A percentile compares a stretch with the other conserved stretches of the same genome.
Conservation (phyloP, 2,329 filamentous ascomycete species). For the Metarhizium humberi region DNA sequence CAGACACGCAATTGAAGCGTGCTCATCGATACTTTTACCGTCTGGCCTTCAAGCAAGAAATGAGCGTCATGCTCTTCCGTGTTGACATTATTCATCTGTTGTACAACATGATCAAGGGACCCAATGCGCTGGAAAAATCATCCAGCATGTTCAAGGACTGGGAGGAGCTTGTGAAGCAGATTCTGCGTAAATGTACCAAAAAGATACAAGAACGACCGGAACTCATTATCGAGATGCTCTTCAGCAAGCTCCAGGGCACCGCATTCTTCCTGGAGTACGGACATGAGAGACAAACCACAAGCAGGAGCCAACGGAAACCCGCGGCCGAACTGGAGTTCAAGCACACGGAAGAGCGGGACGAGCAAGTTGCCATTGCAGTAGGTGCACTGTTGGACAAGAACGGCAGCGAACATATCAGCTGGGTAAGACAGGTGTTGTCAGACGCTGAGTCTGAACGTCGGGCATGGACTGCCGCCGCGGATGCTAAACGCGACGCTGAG, state of each 20-base stretch:
- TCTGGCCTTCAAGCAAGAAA: slow-evolving; percentile 88
- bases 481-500: slow-evolving; percentile 39
- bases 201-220: slow-evolving; percentile 81
- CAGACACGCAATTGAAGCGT: slow-evolving; percentile 73
- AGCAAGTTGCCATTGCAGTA: slow-evolving; percentile 72
- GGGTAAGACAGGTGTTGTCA: slow-evolving; percentile 66
- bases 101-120: slow-evolving; percentile 85
- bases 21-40: slow-evolving; percentile 92
- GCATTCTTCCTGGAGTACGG: slow-evolving; percentile 86
- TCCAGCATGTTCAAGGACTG: slow-evolving; percentile 72
- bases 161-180: slow-evolving; percentile 79
- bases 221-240: slow-evolving; percentile 82
- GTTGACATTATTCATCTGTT: slow-evolving; percentile 86
- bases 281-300: slow-evolving; percentile 72
- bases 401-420: slow-evolving; percentile 65
- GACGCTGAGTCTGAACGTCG: slow-evolving; percentile 64
- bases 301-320: slow-evolving; percentile 51
- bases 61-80: slow-evolving; percentile 79
- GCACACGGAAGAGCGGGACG: slow-evolving; percentile 54
- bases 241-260: slow-evolving; percentile 80
- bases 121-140: slow-evolving; percentile 60
- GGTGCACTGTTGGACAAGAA: slow-evolving; percentile 72
- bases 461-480: slow-evolving; percentile 66
- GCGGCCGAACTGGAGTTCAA: slow-evolving; percentile 80
- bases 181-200: slow-evolving; percentile 71